Base-by-base conservation (phyloP, 192 early-diverging fungal species). In the Coemansia sp. region DNA sequence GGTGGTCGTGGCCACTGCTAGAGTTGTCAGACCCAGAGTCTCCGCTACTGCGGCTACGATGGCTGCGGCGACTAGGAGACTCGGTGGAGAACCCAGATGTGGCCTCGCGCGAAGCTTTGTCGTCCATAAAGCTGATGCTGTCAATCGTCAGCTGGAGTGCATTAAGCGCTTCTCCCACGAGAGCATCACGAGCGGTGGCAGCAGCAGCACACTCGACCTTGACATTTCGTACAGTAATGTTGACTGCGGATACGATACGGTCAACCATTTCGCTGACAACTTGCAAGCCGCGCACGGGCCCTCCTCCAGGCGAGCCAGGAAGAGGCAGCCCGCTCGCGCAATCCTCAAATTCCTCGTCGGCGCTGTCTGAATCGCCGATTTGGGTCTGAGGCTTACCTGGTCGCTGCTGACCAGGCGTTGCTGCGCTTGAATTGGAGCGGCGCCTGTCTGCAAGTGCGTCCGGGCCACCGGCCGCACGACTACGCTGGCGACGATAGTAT, bases 181-280 rank as follows among this genome's bases (percentile, higher is more conserved):
- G 21, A 10, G 80, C 50, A 28, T 80, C 69, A 14, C 73, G 26
- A 5, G 48, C 23, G 24, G 75, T 62, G 57, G 66, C 55, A 10
- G 66, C 55, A 10, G 66, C 63, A 8, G 59, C 33, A 34, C 67
- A 74, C 62, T 77, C 74, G 2, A 83, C 65, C 18, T 55, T 65
- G 59, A 79, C 56, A 14, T 67, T 71, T 39, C 65, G 82, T 51
- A 90, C 84, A 3, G 86, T 83, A 16, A 96, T 79, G 60, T 90
- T 92, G 38, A 93, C 86, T 59, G 86, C 86, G 14, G 92, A 92
- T 62, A 94, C 83, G 42, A 96, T 90, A 48, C 90, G 89, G 51
- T 94, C 93, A 58, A 96, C 93, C 53, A 94, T 74, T 55, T 86
- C 86, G 13, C 91, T 90, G 34, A 94, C 73, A 7, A 92, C 87